phyloP scores from a whole-genome alignment of 208 protist species.

The Leishmania mexicana region DNA sequence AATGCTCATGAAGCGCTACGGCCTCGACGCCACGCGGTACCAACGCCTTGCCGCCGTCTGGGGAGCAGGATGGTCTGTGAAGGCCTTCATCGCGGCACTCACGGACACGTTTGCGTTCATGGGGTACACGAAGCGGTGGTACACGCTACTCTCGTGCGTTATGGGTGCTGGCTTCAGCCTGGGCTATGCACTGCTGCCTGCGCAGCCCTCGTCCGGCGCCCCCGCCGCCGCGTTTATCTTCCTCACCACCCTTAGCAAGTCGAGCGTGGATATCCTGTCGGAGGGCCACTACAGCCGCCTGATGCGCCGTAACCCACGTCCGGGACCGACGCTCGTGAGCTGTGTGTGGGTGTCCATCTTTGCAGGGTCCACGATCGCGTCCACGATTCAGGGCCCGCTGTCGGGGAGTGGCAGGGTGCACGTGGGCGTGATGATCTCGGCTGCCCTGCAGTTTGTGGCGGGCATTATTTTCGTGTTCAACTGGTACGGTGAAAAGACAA shows the following conservation, averaged over 20 bases:
- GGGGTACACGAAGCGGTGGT: conserved; percentile 59
- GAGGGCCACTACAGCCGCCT: conserved; percentile 57
- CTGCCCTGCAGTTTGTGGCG: conserved; percentile 33
- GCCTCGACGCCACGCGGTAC: conserved; percentile 24
- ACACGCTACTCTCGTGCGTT: conserved; percentile 38
- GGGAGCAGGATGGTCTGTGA: conserved; percentile 45
- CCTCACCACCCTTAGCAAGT: conserved; percentile 35
- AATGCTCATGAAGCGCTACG: conserved; percentile 45
- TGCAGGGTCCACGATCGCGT: conserved; percentile 38
- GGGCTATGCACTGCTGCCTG: conserved; percentile 43
- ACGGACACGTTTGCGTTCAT: conserved; percentile 44
- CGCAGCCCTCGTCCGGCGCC: conserved; percentile 26
- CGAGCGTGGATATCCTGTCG: conserved; percentile 59
- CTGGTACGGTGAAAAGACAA: conserved; percentile 48
- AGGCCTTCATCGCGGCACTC: conserved; percentile 48
- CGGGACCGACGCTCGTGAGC: conserved; percentile 42
- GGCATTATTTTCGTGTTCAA: conserved; percentile 53
- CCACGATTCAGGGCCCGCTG: conserved; percentile 46
- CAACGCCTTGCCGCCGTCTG: conserved; percentile 37
- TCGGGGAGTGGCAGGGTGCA: conserved; percentile 32
- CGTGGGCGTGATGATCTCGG: conserved; percentile 38
- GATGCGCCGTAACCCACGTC: conserved; percentile 27
- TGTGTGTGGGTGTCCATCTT: conserved; percentile 46
- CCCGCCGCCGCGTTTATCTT: conserved; percentile 49
- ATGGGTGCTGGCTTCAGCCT: conserved; percentile 30